Percentiles rank a stretch among this genome's conserved stretches.
These are phyloP conservation scores for Eragrostis nindensis DNA, from an alignment of 176 grass and related monocot genomes.

Conservation along the genomic window DNA sequence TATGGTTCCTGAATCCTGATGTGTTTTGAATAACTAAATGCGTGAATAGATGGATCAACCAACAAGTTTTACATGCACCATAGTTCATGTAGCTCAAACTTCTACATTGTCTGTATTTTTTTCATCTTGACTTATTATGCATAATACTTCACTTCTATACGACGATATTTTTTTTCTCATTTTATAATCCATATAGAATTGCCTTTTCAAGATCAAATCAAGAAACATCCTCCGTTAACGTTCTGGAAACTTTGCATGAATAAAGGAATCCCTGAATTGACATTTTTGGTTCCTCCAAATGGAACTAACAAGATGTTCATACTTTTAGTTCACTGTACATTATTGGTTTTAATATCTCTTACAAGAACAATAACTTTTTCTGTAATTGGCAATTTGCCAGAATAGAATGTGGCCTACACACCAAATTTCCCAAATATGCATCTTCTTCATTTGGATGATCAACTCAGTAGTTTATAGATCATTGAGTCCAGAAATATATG, in stretches of 20 bases:
- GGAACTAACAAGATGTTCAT: background rate
- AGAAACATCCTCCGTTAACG: conserved; percentile 2
- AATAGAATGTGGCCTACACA: background rate
- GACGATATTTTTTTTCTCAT: too few species aligned
- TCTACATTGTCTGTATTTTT: background rate
- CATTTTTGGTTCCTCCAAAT: conserved; percentile 16
- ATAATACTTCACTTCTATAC: too few species aligned
- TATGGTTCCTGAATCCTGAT: conserved; percentile 1
- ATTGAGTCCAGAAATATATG: conserved; percentile 17
- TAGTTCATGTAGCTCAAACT: background rate
- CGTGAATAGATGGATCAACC: background rate
- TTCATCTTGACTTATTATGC: background rate
- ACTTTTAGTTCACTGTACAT: background rate
- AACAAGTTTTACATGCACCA: background rate
- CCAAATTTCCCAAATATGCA: conserved; percentile 12
- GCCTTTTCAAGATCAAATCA: conserved; percentile 6
- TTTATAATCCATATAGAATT: background rate
- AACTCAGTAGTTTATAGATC: conserved; percentile 24
- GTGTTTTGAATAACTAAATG: background rate
- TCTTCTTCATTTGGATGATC: background rate
- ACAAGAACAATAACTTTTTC: background rate
- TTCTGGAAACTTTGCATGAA: conserved; percentile 4
- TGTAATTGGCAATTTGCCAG: conserved; percentile 9
- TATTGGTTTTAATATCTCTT: background rate
- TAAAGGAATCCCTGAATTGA: conserved; percentile 8